A percentile compares a stretch with the other conserved stretches of the same genome.
Evolutionary conservation across 371 early-diverging fungal species (phyloP).

Genomic region (Mycotypha africana): DNA sequence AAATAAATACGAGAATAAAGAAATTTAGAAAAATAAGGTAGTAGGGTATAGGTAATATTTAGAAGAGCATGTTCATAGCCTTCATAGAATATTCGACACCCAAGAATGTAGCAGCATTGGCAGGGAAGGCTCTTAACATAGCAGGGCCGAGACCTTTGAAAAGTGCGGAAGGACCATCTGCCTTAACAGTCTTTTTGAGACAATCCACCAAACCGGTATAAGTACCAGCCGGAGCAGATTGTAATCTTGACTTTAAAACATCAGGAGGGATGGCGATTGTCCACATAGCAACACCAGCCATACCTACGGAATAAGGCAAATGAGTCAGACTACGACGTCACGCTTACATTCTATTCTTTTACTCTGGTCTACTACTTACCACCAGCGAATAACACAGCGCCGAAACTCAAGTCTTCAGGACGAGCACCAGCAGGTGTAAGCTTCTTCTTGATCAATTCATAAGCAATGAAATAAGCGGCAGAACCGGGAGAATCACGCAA

Average conservation of each 20-base stretch:
- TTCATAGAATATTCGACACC: conserved; percentile 46
- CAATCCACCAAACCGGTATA: conserved; percentile 80
- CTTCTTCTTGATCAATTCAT: conserved; percentile 81
- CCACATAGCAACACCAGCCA: conserved; percentile 86
- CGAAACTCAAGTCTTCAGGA: conserved; percentile 67
- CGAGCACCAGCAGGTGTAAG: conserved; percentile 71
- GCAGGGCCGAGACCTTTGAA: conserved; percentile 97
- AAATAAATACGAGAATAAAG: too few relatives aligned
- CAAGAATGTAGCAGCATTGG: conserved; percentile 75
- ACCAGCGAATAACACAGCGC: conserved; percentile 91
- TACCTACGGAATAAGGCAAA: conserved; percentile 35
- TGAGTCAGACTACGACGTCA: background rate
- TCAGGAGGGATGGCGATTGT: conserved; percentile 89
- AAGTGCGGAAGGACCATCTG: conserved; percentile 89
- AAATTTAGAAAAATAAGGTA: too few relatives aligned
- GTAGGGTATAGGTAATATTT: too few relatives aligned
- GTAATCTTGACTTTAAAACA: conserved; percentile 95
- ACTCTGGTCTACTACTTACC: conserved; percentile 48
- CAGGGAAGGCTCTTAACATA: conserved; percentile 93
- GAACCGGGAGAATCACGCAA: conserved; percentile 93
- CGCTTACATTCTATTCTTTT: background rate
- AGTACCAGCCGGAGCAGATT: conserved; percentile 92
- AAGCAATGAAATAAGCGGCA: conserved; percentile 96
- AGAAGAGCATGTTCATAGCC: conserved; percentile 40
- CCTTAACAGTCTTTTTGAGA: conserved; percentile 75